Percentiles rank a stretch among this genome's conserved stretches.
Conservation (phyloP, 345 rosid genomes). For the Psidium guajava region DNA sequence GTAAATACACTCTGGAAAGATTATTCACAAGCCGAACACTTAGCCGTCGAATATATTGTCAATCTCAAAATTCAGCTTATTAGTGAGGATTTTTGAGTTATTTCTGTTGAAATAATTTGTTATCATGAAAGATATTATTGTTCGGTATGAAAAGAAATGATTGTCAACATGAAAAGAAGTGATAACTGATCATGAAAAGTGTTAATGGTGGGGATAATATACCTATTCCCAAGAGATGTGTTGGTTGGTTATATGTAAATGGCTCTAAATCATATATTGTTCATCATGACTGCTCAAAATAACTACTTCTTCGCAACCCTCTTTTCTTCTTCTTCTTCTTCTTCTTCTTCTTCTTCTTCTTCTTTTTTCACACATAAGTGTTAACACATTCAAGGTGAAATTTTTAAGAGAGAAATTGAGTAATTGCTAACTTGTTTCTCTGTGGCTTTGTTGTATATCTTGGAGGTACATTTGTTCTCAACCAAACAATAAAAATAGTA, state of each 20-base stretch:
- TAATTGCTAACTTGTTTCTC: background rate
- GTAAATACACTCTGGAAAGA: background rate
- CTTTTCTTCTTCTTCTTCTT: background rate
- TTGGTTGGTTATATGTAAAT: background rate
- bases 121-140: background rate
- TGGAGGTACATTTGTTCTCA: background rate
- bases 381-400: background rate
- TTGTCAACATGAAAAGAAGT: background rate
- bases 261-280: background rate
- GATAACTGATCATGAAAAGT: background rate
- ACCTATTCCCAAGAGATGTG: background rate
- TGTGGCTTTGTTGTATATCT: background rate
- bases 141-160: background rate
- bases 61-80: background rate
- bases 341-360: background rate
- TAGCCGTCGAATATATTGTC: background rate
- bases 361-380: background rate
- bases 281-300: background rate
- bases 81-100: background rate
- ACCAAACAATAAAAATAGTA: fast-evolving
- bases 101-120: background rate
- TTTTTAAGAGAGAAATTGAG: background rate
- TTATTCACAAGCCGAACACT: background rate
- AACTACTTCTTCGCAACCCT: background rate
- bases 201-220: background rate